These are phyloP conservation scores for Apophysomyces elegans DNA, from an alignment of 371 early-diverging fungal species.

Conservation along the genomic window DNA sequence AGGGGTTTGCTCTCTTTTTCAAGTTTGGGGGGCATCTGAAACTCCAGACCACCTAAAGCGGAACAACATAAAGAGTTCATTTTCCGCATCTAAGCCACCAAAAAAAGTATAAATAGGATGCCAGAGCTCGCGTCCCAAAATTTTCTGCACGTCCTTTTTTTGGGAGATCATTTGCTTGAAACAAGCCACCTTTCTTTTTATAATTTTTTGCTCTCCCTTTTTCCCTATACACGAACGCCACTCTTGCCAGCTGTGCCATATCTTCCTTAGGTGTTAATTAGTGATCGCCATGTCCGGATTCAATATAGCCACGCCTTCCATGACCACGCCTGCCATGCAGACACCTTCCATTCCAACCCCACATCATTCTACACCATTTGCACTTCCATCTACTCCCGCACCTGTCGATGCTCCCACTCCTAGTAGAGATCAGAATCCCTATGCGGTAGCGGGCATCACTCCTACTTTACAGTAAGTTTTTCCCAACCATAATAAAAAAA, in stretches of 20 bases:
- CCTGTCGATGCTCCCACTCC: conserved; percentile 58
- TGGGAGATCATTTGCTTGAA: conserved; percentile 14
- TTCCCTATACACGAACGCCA: conserved; percentile 6
- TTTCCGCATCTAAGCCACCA: conserved; percentile 8
- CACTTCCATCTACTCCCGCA: conserved; percentile 55
- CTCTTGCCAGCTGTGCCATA: neutral
- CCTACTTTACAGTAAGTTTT: conserved; percentile 84
- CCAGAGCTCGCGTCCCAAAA: conserved; percentile 12
- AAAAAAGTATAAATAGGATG: conserved; percentile 28
- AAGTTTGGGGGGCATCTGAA: conserved; percentile 8
- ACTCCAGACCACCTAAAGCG: conserved; percentile 6
- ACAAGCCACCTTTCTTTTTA: conserved; percentile 23
- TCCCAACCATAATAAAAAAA: conserved; percentile 10
- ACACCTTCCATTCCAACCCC: conserved; percentile 57
- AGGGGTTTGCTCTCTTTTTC: neutral
- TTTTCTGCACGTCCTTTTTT: conserved; percentile 19
- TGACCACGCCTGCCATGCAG: conserved; percentile 53
- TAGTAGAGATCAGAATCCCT: conserved; percentile 56
- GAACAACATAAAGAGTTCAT: conserved; percentile 11
- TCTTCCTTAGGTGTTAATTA: conserved; percentile 2
- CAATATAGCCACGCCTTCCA: conserved; percentile 55
- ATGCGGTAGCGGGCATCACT: conserved; percentile 75
- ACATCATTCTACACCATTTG: conserved; percentile 44
- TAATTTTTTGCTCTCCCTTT: conserved; percentile 19
- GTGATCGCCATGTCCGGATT: conserved; percentile 47